Percentiles rank a stretch among this genome's conserved stretches.
phyloP scores from a whole-genome alignment of 2,329 filamentous ascomycete genomes.

The Balansia obtecta region DNA sequence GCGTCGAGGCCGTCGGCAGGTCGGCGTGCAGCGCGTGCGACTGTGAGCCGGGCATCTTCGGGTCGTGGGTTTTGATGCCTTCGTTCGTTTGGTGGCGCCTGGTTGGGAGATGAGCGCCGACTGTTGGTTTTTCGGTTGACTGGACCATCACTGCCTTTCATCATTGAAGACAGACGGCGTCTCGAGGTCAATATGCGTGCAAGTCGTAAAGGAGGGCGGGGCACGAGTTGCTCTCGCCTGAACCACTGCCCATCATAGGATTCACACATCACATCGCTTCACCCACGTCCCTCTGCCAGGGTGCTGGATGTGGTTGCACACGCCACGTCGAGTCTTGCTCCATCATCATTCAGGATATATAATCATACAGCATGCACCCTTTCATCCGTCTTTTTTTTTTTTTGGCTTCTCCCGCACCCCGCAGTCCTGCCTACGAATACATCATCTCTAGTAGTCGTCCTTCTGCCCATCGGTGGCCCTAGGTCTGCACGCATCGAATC shows the following conservation, averaged over 20 bases:
- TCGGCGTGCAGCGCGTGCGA: slow-evolving; percentile 19
- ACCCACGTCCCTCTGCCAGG: too few relatives aligned
- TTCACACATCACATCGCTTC: not conserved
- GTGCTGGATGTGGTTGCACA: too few relatives aligned
- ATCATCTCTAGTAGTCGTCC: not conserved
- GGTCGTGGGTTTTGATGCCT: too few relatives aligned
- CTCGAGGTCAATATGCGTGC: not conserved
- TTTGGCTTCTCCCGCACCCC: not conserved
- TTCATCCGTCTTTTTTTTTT: not conserved
- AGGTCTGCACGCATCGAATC: not conserved
- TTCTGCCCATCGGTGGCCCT: not conserved
- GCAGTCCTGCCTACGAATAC: not conserved
- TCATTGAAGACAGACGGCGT: not conserved
- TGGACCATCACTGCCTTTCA: too few relatives aligned
- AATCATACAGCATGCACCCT: not conserved
- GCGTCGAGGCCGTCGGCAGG: slow-evolving; percentile 29
- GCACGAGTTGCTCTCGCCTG: not conserved
- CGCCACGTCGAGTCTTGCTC: not conserved
- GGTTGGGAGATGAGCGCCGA: too few relatives aligned
- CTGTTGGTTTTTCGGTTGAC: too few relatives aligned
- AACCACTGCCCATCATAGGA: not conserved
- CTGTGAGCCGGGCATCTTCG: too few relatives aligned
- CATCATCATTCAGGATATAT: slow-evolving; percentile 1
- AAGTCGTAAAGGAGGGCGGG: not conserved
- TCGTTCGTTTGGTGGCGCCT: too few relatives aligned